Base-by-base conservation (phyloP, 352 stramenopile genomes). In the Phytopythium aichiense region DNA sequence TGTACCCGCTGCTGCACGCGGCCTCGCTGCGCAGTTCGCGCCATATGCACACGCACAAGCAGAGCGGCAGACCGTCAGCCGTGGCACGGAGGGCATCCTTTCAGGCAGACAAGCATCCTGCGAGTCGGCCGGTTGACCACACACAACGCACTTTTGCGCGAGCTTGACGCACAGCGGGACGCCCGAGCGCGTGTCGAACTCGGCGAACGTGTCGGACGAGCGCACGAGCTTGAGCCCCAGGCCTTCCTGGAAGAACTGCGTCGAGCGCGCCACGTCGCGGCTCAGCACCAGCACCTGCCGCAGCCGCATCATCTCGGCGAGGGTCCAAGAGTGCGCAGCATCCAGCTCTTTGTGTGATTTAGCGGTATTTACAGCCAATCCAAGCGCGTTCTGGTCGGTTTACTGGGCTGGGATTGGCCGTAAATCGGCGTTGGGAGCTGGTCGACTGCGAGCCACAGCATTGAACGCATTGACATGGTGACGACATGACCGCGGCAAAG, bases 221-320 rank as follows among this genome's bases (percentile, higher is more conserved):
- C 82, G 82, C 60, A 94, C 67, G 43, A 94, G 67, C 61, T 69
- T 70, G 15, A 96, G 78, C 5, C 86, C 81, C 56, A 96, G 73
- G 7, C 88, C 88, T 67, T 95, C 78, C 46, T 89, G 67, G 72
- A 89, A 96, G 66, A 96, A 96, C 65, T 87, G 72, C 71, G 72
- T 89, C 60, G 84, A 92, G 38, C 71, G 70, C 64, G 84, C 74
- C 55, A 96, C 57, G 66, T 96, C 88, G 62, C 88, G 84, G 58
- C 80, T 95, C 51, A 96, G 73, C 60, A 96, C 75, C 65, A 96
- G 74, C 61, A 96, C 61, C 72, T 94, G 84, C 65, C 86, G 83
- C 66, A 96, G 69, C 35, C 83, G 73, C 69, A 84, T 85, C 66
- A 74, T 79, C 7, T 54, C 12, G 20, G 7, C n/a, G n/a, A n/a